Percentiles rank a stretch among this genome's conserved stretches.
These are phyloP conservation scores for Neonothopanus nambi DNA, from an alignment of 1,284 basidiomycete species.

Conservation along the genomic window DNA sequence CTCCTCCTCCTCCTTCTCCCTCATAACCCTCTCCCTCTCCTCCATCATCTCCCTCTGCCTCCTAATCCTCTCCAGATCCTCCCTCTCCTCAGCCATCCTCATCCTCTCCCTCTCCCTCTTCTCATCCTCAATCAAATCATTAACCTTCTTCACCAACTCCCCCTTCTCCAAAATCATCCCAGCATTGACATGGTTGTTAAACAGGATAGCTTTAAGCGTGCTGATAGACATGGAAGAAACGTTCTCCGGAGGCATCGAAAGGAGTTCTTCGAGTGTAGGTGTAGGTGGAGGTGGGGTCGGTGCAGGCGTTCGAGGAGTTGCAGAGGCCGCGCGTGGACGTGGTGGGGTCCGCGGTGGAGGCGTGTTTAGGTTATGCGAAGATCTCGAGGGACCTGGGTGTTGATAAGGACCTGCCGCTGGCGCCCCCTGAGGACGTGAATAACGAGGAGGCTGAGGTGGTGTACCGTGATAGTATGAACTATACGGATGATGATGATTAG, in stretches of 20 bases:
- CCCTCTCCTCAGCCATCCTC: conserved; percentile 43
- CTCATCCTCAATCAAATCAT: conserved; percentile 67
- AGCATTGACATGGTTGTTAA: conserved; percentile 67
- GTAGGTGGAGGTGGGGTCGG: conserved; percentile 30
- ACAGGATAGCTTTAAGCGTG: conserved; percentile 74
- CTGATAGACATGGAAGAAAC: conserved; percentile 64
- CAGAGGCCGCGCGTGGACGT: conserved; percentile 17
- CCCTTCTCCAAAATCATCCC: conserved; percentile 68
- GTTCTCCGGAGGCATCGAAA: conserved; percentile 57
- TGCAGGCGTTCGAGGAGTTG: conserved; percentile 18
- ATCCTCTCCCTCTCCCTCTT: conserved; percentile 51
- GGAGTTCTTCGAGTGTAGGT: conserved; percentile 57
- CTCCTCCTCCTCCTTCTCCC: conserved; percentile 25
- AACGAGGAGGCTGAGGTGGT: conserved; percentile 24
- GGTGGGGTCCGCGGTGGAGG: conserved; percentile 13
- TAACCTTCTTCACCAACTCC: conserved; percentile 73
- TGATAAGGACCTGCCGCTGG: conserved; percentile 21
- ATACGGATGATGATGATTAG: conserved; percentile 43
- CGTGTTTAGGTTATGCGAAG: conserved; percentile 23
- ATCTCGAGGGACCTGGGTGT: conserved; percentile 13
- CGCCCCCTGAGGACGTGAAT: conserved; percentile 18
- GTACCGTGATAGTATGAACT: conserved; percentile 20
- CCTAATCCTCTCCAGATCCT: conserved; percentile 43
- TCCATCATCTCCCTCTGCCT: conserved; percentile 36
- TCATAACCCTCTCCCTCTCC: conserved; percentile 34